These are phyloP conservation scores for Adansonia digitata DNA, from an alignment of 345 rosid genomes.

Conservation along the genomic window DNA sequence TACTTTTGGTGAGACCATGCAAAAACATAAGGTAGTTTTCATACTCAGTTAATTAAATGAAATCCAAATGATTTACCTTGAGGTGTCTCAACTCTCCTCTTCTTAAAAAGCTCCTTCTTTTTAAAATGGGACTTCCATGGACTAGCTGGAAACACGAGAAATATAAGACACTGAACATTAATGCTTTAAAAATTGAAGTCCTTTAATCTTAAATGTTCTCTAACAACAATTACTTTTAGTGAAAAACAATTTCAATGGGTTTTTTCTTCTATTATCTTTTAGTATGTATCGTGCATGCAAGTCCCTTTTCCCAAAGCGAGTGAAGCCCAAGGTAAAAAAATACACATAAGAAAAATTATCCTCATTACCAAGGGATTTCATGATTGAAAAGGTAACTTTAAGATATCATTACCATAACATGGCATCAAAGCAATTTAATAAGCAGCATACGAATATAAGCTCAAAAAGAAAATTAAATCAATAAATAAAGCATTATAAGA, in stretches of 20 bases:
- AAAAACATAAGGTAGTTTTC: neutral
- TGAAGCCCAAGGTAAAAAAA: neutral
- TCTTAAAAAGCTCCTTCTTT: conserved; percentile 75
- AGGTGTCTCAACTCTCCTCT: conserved; percentile 74
- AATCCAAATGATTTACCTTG: conserved; percentile 43
- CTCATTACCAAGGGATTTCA: neutral
- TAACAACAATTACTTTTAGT: neutral
- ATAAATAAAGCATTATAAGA: neutral
- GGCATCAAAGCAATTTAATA: neutral
- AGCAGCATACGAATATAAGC: neutral
- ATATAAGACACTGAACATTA: conserved; percentile 13
- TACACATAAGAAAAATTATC: neutral
- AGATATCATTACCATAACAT: neutral
- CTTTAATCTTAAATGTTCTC: neutral
- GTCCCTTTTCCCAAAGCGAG: neutral
- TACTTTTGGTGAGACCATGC: neutral
- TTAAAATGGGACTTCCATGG: conserved; percentile 59
- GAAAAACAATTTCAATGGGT: neutral
- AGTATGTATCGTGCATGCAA: neutral
- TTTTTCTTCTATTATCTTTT: neutral
- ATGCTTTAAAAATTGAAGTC: neutral
- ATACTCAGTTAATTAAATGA: neutral
- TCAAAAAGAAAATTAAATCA: neutral
- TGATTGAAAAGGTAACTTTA: neutral
- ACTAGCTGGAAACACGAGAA: conserved; percentile 49